Evolutionary conservation across 2,329 filamentous ascomycete genomes (phyloP), one percentile per base, ranked within the genome.

Genomic region (Hypoxylon sp.): DNA sequence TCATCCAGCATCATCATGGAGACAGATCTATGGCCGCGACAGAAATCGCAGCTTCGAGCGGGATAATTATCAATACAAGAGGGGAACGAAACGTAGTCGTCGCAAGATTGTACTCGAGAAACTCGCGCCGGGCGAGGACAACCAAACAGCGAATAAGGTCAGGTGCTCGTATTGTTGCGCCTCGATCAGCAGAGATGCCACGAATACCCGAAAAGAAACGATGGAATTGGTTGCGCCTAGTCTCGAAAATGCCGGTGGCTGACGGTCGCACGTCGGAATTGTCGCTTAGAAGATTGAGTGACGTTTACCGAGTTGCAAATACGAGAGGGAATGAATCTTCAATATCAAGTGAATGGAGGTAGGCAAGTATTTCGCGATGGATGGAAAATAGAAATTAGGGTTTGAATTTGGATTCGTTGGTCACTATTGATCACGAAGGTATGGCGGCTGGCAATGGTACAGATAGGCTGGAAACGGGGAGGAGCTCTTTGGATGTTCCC

Each of bases 1-100:
- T 77, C 75, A 64, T 77, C 75, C 56, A 77, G 35, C 68, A 75
- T 75, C 63, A 71, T 74, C 51, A 62, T 68, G 62, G 64, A 51
- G 19, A 51, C 40, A 47, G 45, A 57, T 62, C 37, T 61, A 43
- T 30, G 23, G 54, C 50, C 19, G 49, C 51, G 51, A 53, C 20
- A 7, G 36, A 11, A 35, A 55, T 50, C 54, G 51, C 51, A 56
- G 19, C 49, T 26, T 48, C 12, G 32, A 44, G 9, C 26, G 29
- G 8, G 15, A 27, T 29, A 31, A 25, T n/a, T 20, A 19, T 40
- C 11, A 37, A 15, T 35, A 19, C 5, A 21, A 16, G 35, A 31
- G 31, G 16, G 42, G 41, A 49, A 17, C 12, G 32, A 45, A 44
- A 41, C 13, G 27, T 42, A 25, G 16, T 36, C 17, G 42, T 55